Conservation (phyloP, 106 monocot genomes). For the Vanilla planifolia region DNA sequence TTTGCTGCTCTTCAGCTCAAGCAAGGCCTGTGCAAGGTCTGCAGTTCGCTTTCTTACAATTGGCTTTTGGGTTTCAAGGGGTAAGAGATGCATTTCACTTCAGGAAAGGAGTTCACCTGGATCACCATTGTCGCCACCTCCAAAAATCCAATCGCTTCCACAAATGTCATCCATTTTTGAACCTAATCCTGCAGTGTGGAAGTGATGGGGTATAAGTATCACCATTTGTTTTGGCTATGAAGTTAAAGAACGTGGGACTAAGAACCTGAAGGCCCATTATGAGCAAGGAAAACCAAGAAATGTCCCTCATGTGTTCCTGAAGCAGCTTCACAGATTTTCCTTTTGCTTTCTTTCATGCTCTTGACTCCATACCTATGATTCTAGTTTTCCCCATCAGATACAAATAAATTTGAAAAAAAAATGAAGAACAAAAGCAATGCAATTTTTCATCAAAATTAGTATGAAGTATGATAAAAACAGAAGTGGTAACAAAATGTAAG, state of each 20-base stretch:
- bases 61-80: neutral
- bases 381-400: no score
- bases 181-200: constrained; percentile 56
- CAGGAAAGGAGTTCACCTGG: constrained; percentile 31
- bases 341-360: constrained; percentile 73
- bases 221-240: neutral
- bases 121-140: constrained; percentile 92
- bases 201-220: neutral
- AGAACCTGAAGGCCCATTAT: constrained; percentile 90
- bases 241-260: neutral
- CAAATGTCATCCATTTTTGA: constrained; percentile 64
- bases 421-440: neutral
- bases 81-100: neutral
- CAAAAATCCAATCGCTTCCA: constrained; percentile 78
- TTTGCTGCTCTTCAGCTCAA: constrained; percentile 38
- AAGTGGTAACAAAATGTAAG: no score
- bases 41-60: constrained; percentile 3
- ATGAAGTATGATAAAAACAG: neutral
- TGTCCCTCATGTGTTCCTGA: constrained; percentile 46
- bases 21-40: constrained; percentile 85
- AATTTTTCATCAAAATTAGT: neutral
- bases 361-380: constrained; percentile 68
- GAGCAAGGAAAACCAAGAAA: constrained; percentile 64
- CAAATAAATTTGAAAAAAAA: neutral
- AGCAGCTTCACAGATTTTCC: constrained; percentile 66